Conservation (phyloP, 164 flowering plant genomes). For the grape (Vitis vinifera) region DNA sequence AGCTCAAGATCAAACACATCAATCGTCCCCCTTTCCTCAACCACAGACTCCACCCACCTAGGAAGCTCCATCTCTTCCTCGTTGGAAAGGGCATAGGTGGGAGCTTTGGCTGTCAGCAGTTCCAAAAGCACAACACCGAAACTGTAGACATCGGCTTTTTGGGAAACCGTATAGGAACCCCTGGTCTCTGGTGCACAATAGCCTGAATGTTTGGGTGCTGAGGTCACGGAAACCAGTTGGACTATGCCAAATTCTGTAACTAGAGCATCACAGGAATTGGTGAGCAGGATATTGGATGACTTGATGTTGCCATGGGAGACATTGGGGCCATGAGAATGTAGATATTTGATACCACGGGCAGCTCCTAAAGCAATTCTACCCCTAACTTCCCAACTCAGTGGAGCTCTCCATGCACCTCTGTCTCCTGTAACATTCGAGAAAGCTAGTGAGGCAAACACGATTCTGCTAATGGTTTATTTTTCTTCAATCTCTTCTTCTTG, state of each 20-base stretch:
- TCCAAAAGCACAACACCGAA: conserved; percentile 74
- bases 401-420: conserved; percentile 32
- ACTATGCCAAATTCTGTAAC: conserved; percentile 63
- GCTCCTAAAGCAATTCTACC: conserved; percentile 51
- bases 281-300: conserved; percentile 65
- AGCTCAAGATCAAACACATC: conserved; percentile 73
- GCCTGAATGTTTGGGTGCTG: conserved; percentile 39
- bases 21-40: conserved; percentile 74
- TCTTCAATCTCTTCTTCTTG: too few relatives aligned
- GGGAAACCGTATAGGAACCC: conserved; percentile 42
- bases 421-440: conserved; percentile 27
- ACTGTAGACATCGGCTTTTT: conserved; percentile 69
- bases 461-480: not conserved
- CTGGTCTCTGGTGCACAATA: conserved; percentile 66
- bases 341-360: conserved; percentile 60
- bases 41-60: conserved; percentile 73
- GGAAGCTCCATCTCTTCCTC: conserved; percentile 58
- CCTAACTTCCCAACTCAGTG: conserved; percentile 72
- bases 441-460: not conserved
- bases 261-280: conserved; percentile 36
- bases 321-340: conserved; percentile 55
- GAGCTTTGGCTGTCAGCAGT: conserved; percentile 64
- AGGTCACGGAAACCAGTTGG: conserved; percentile 42
- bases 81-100: conserved; percentile 34
- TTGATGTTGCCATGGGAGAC: conserved; percentile 71